Evolutionary conservation across 2,329 filamentous ascomycete genomes (phyloP), one percentile per base, ranked within the genome.

Genomic region (Ramularia endophylla): DNA sequence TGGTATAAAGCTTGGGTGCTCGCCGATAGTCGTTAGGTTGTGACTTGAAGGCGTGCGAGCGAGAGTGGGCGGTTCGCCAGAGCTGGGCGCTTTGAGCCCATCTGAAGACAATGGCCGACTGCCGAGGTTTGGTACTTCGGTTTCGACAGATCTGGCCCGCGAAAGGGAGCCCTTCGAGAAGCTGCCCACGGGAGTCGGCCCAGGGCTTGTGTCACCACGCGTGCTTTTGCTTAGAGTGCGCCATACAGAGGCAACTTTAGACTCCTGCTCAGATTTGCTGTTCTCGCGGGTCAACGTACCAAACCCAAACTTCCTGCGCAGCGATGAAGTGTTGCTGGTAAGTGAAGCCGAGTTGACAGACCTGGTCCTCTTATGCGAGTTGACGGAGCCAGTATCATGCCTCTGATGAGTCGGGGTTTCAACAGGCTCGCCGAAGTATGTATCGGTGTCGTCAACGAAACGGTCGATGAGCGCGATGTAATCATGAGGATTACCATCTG

Each of bases 391-490:
- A 39, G 38, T 48, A 41, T 46, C 50, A 27, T 54, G 50, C 43
- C 46, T 43, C 38, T 53, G 37, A 29, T 52, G 36, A 29, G 12
- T 32, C 17, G 28, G 46, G 28, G 45, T 47, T 27, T 62, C 54
- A n/a, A 56, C 48, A 1, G 67, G 65, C 50, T 85, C 80, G 38
- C 88, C 85, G 55, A 95, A 95, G n/a, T 95, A 81, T 20, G 80
- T 78, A 41, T 94, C 87, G 48, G 85, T 87, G 58, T 95, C 89
- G 49, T 94, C 86, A 0, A 95, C 87, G 16, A 95, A 75, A 15
- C 87, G 80, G 65, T 95, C 89, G 33, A 95, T 72, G 11, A 95
- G 69, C 41, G 90, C 92, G 53, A 95, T 89, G 60, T 90, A 92
- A 48, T 88, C 78, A 44, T 86, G 81, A 2, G 88, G 80, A 46